A percentile compares a stretch with the other conserved stretches of the same genome.
These are phyloP conservation scores for Kluyveromyces marxianus DNA, from an alignment of 1,139 yeast genomes.

Conservation along the genomic window DNA sequence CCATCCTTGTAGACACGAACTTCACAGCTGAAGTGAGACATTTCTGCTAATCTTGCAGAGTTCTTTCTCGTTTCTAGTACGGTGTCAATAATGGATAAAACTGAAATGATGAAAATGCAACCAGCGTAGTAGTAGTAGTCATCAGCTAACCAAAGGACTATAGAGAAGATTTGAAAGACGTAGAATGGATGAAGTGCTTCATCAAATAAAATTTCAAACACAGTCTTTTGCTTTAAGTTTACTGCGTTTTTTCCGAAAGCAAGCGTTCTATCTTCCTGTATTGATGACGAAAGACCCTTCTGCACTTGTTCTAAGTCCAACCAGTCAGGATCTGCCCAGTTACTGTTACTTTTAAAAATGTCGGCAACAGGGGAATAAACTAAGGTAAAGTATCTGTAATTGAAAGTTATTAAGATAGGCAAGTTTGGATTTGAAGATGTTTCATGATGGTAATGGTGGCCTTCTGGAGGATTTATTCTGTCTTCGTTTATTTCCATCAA, in stretches of 20 bases:
- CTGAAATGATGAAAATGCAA: conserved; percentile 82
- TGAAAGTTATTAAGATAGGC: conserved; percentile 63
- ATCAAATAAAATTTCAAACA: conserved; percentile 59
- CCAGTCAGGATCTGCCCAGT: conserved; percentile 85
- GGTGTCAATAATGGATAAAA: conserved; percentile 71
- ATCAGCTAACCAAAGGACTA: conserved; percentile 85
- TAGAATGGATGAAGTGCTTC: conserved; percentile 94
- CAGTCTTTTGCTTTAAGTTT: conserved; percentile 67
- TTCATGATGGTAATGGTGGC: conserved; percentile 21
- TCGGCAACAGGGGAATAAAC: conserved; percentile 84
- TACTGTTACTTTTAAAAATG: conserved; percentile 71
- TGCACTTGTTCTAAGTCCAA: conserved; percentile 45
- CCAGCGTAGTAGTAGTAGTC: conserved; percentile 88
- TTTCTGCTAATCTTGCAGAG: conserved; percentile 59
- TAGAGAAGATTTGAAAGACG: conserved; percentile 86
- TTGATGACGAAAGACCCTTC: conserved; percentile 65
- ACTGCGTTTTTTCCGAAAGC: conserved; percentile 77
- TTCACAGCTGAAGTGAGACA: conserved; percentile 68
- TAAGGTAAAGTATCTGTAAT: conserved; percentile 75
- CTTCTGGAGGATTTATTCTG: conserved; percentile 3
- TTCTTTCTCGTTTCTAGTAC: conserved; percentile 77
- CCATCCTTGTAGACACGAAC: conserved; percentile 89
- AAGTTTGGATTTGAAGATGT: conserved; percentile 34
- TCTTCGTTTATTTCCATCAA: conserved; percentile 31
- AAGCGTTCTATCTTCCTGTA: conserved; percentile 56